A percentile compares a stretch with the other conserved stretches of the same genome.
Evolutionary conservation across 108 stramenopile species (phyloP).

Genomic region (Fistulifera pelliculosa): DNA sequence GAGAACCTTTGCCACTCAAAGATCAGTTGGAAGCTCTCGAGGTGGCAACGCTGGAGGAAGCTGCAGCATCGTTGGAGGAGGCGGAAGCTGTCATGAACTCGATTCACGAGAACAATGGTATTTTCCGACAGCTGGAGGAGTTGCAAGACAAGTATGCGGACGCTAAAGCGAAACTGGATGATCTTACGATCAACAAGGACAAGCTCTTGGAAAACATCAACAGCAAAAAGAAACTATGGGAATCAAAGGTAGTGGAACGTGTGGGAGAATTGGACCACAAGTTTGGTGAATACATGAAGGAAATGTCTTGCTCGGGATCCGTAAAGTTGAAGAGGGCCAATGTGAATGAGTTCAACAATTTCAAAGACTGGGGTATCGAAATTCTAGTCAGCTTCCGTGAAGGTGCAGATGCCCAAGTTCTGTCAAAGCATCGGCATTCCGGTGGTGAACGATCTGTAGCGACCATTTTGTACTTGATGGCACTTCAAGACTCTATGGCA

Average conservation of each 20-base stretch:
- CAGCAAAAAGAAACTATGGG: conserved; percentile 38
- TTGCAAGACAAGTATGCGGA: conserved; percentile 48
- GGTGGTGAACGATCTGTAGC: conserved; percentile 94
- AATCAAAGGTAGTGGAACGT: conserved; percentile 31
- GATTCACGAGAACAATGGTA: conserved; percentile 57
- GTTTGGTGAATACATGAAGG: conserved; percentile 75
- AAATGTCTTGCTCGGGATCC: conserved; percentile 73
- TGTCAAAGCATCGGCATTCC: conserved; percentile 84
- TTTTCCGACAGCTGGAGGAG: conserved; percentile 50
- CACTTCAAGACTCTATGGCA: conserved; percentile 87
- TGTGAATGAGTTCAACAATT: conserved; percentile 26
- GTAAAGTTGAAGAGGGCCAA: conserved; percentile 50
- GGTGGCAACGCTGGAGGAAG: conserved; percentile 24
- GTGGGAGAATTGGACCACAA: conserved; percentile 37
- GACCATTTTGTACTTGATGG: conserved; percentile 97
- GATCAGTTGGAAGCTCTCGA: conserved; percentile 13
- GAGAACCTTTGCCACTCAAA: conserved; percentile 23
- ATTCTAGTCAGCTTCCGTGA: conserved; percentile 88
- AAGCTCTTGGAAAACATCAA: conserved; percentile 37
- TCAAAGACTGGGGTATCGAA: conserved; percentile 80
- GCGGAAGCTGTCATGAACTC: conserved; percentile 37
- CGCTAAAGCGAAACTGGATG: conserved; percentile 39
- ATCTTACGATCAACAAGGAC: conserved; percentile 27
- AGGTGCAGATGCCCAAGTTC: conserved; percentile 43
- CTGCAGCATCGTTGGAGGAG: conserved; percentile 55